A percentile compares a stretch with the other conserved stretches of the same genome.
Conservation (phyloP, 306 rosid genomes). For the Oxytropis ochrocephala region DNA sequence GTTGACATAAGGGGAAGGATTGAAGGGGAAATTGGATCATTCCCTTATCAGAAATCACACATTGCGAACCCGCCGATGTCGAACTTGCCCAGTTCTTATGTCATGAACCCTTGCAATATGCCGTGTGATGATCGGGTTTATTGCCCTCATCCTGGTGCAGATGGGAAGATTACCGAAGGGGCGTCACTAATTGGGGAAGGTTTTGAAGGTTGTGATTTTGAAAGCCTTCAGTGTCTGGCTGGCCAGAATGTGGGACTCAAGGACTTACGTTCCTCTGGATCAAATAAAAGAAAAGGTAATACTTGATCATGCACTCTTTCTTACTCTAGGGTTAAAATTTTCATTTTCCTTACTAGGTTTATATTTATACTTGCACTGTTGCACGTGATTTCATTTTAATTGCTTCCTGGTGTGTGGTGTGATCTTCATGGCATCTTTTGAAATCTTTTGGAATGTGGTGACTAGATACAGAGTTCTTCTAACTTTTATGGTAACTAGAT, state of each 20-base stretch:
- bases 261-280: constrained; percentile 43
- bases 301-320: background rate
- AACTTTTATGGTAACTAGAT: background rate
- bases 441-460: background rate
- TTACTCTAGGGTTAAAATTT: background rate
- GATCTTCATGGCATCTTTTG: background rate
- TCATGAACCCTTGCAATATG: constrained; percentile 79
- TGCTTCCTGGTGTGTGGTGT: background rate
- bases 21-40: constrained; percentile 91
- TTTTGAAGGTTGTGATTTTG: constrained; percentile 71
- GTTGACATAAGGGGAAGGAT: constrained; percentile 96
- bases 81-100: constrained; percentile 42
- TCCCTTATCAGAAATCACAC: constrained; percentile 73
- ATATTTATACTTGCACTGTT: background rate
- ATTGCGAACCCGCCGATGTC: constrained; percentile 30
- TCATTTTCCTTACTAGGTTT: background rate
- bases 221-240: constrained; percentile 62
- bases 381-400: background rate
- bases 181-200: constrained; percentile 38
- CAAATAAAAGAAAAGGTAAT: constrained; percentile 64
- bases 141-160: constrained; percentile 57
- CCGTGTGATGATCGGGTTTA: constrained; percentile 76
- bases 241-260: constrained; percentile 51
- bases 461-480: background rate
- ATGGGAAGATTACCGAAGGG: constrained; percentile 50